Base-by-base conservation (phyloP, 352 stramenopile species). In the Aphanomyces euteiches region DNA sequence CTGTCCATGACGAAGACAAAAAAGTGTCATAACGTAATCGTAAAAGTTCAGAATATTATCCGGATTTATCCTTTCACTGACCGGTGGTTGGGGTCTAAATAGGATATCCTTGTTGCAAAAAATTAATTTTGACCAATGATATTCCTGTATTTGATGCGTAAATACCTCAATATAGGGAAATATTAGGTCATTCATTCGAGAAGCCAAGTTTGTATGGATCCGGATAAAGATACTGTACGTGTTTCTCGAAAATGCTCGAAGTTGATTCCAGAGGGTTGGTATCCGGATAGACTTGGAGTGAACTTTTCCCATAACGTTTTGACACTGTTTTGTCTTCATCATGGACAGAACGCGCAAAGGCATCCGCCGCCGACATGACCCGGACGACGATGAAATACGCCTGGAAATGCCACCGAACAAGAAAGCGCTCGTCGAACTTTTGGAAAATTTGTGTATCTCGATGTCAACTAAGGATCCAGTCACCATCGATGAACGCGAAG, bases 381-480 rank as follows among this genome's bases (percentile, higher is more conserved):
- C 8, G 41, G 59, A 67, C 59, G 59, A 67, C 21, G 59, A 67
- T 4, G 59, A 67, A 15, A 17, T 56, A 4, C 17, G 8, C 40
- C 38, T 48, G 28, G 17, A 67, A 13, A 67, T 67, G 59, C 59
- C 59, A 19, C 38, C 59, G n/a, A 48, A 67, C 40, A 67, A 67
- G 41, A 67, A 67, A 36, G 43, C 39, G 10, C 59, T 67, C 5
- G 59, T 67, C 8, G 59, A 67, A 17, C 37, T 67, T 19, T 45
- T 67, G 6, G 59, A 67, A 19, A 67, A 56, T 19, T 28, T 67
- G 12, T 67, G 59, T 45, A 67, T 67, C 41, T 67, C 59, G 3
- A 61, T 61, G 54, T 43, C n/a, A 2, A 43, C 6, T 37, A 58
- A 10, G 28, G 36, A 40, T 8, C 56, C 59, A 12, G 41, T 8